Conservation (phyloP, 2,329 filamentous ascomycete species). For the Cladophialophora chaetospira region DNA sequence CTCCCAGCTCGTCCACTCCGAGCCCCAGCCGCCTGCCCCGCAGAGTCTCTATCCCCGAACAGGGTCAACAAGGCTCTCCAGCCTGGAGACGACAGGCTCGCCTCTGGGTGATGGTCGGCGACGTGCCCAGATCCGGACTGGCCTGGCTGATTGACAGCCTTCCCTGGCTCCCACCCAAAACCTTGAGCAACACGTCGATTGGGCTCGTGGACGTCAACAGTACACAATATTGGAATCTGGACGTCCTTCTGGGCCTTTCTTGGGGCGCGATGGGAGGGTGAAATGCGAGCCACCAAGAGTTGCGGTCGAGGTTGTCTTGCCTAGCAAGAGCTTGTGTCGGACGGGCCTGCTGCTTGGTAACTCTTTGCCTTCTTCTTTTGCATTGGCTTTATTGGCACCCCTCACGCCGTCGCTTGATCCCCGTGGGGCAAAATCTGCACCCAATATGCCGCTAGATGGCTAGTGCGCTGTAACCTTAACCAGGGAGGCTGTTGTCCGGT, state of each 20-base stretch:
- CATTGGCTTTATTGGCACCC: neutral
- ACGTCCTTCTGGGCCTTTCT: too few species aligned
- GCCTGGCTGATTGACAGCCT: constrained; percentile 2
- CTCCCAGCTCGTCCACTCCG: neutral
- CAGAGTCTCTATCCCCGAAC: constrained; percentile 1
- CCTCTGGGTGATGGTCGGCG: constrained; percentile 12
- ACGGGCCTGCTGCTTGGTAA: neutral
- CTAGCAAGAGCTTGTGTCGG: neutral
- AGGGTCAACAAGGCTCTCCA: constrained; percentile 12
- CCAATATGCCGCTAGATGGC: neutral
- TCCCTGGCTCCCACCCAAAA: neutral
- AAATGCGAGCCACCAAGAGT: too few species aligned
- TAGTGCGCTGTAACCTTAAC: constrained; percentile 16
- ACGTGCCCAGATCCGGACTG: constrained; percentile 7
- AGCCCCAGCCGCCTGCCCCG: neutral
- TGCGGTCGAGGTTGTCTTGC: neutral
- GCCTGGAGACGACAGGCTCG: constrained; percentile 1
- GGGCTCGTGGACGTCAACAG: neutral
- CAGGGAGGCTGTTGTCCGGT: constrained; percentile 1
- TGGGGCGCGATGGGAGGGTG: too few species aligned
- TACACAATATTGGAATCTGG: too few species aligned
- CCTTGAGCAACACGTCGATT: neutral
- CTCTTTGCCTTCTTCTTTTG: neutral
- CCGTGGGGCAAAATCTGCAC: constrained; percentile 12
- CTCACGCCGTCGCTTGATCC: neutral